Conservation (phyloP, 1,284 basidiomycete species). For the Ustilago hordei region DNA sequence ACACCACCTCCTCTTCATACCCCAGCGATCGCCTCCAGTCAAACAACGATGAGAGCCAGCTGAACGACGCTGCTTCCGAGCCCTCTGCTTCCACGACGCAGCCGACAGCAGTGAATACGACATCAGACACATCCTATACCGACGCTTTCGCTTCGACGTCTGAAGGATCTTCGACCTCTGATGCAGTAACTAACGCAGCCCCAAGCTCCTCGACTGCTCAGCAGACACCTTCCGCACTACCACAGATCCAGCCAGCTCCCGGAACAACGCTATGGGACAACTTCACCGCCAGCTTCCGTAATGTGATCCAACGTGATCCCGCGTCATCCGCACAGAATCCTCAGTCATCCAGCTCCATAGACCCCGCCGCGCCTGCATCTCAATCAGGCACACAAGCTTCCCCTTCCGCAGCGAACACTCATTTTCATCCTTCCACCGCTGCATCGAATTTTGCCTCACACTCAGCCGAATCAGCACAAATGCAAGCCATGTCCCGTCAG, state of each 20-base stretch:
- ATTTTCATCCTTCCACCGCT: neutral
- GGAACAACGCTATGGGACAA: constrained; percentile 34
- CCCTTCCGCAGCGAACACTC: neutral
- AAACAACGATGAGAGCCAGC: constrained; percentile 6
- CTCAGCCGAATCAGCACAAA: neutral
- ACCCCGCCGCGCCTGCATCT: neutral
- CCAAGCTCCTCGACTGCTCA: neutral
- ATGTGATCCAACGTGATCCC: constrained; percentile 16
- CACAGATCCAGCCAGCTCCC: constrained; percentile 2
- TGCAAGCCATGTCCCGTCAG: neutral
- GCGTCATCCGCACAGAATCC: neutral
- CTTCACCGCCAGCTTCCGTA: constrained; percentile 39
- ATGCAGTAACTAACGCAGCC: neutral
- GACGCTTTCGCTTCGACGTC: neutral
- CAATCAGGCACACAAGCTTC: neutral
- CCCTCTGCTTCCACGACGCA: neutral
- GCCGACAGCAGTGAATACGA: neutral
- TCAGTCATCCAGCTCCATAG: neutral
- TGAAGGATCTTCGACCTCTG: neutral
- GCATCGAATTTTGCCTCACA: neutral
- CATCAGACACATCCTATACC: neutral
- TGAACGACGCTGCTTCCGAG: neutral
- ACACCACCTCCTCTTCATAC: constrained; percentile 14
- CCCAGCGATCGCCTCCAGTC: neutral
- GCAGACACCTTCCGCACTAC: neutral